A percentile compares a stretch with the other conserved stretches of the same genome.
Evolutionary conservation across 441 rosid species (phyloP).

Genomic region (Breynia disticha): DNA sequence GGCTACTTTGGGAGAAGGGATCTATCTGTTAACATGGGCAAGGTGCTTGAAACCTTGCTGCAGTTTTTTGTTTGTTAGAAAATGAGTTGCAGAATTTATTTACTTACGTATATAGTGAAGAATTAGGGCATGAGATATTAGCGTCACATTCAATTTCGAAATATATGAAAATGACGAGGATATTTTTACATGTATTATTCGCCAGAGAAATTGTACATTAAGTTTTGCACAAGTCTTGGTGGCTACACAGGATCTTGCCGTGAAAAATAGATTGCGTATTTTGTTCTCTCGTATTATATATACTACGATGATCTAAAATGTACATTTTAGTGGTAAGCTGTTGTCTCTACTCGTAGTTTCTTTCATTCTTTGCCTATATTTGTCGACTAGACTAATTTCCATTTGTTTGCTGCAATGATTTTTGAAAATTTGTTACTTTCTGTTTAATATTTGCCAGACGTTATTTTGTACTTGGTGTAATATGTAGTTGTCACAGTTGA

Average conservation of each 20-base stretch:
- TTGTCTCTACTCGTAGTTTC: too few species aligned
- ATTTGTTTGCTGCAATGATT: too few species aligned
- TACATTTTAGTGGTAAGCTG: too few species aligned
- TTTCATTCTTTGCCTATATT: too few species aligned
- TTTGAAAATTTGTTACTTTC: too few species aligned
- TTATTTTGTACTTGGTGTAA: too few species aligned
- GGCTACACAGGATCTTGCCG: too few species aligned
- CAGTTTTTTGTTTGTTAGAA: neutral
- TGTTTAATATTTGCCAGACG: too few species aligned
- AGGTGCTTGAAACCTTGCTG: neutral
- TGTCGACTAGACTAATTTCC: too few species aligned
- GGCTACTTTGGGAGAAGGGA: neutral
- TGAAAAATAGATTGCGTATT: too few species aligned
- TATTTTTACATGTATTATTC: neutral
- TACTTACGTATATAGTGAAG: neutral
- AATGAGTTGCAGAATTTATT: neutral
- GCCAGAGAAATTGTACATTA: neutral
- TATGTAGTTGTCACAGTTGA: conserved; percentile 8
- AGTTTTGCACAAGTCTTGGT: neutral
- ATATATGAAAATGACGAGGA: neutral
- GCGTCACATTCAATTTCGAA: neutral
- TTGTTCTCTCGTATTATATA: too few species aligned
- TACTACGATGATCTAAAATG: too few species aligned
- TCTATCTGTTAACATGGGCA: neutral
- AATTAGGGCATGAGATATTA: neutral